Base-by-base conservation (phyloP, 225 moss, liverwort and hornwort species). In the Pseudoscleropodium purum region DNA sequence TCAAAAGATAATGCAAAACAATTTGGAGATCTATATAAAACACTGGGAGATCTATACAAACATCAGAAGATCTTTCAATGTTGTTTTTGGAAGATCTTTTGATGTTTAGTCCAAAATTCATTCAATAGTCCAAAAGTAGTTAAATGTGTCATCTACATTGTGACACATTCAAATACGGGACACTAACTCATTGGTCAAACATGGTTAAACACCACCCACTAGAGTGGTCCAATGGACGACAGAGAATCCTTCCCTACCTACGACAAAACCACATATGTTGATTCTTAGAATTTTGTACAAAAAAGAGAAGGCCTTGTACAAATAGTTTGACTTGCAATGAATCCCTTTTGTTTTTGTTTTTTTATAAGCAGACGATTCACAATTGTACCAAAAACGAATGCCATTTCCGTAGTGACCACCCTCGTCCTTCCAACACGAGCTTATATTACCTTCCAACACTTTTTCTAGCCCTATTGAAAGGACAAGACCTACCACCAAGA, bases 201-300 rank as follows among this genome's bases (percentile, higher is more conserved):
- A 74, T 17, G 1, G 0, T 47, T 47, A 72, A 70, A 7, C 14
- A 1, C 13, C 2, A 1, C 47, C 47, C 1, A 23, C 37, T 0
- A 18, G 1, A 18, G 34, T 17, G 5, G 19, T 70, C 0, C 0
- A 0, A 7, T 14, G 3, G 26, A 75, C 49, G 49, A 17, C 1
- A 30, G 0, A 30, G 4, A 18, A 74, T 47, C 30, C 5, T 74
- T 18, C n/a, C n/a, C 47, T 6, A 30, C 10, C 4, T 18, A 74
- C 6, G 5, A 30, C 2, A 30, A 0, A 18, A 31, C 0, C 11
- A 6, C 17, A 11, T 2, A 30, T 1, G 0, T 75, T 75, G 11
- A 31, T 31, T 31, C 0, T 49, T 30, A 2, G 6, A 75, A 11
- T 47, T 75, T 18, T 30, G 11, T 10, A 3, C 1, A 2, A 31